Percentiles rank a stretch among this genome's conserved stretches.
phyloP scores from a whole-genome alignment of 2,329 filamentous ascomycete species.

The Bipolaris oryzae region DNA sequence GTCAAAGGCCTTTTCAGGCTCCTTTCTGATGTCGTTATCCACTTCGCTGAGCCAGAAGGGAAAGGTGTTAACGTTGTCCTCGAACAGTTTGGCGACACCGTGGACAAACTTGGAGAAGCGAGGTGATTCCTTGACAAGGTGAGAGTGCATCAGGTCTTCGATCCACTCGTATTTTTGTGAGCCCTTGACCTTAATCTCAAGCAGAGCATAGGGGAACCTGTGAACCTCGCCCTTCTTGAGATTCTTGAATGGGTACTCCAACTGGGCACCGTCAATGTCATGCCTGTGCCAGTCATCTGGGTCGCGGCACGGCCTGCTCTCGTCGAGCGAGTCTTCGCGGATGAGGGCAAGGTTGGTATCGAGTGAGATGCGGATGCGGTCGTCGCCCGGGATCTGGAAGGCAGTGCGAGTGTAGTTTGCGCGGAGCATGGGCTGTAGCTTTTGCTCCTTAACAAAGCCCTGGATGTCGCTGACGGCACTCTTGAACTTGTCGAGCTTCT shows the following conservation, averaged over 20 bases:
- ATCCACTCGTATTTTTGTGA: conserved; percentile 83
- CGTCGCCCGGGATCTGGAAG: conserved; percentile 93
- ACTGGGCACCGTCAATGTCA: conserved; percentile 82
- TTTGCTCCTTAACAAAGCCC: conserved; percentile 74
- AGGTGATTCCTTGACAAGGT: conserved; percentile 86
- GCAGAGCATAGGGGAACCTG: conserved; percentile 85
- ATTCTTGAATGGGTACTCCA: conserved; percentile 85
- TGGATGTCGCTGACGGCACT: conserved; percentile 78
- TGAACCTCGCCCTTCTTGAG: conserved; percentile 91
- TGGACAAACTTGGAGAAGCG: conserved; percentile 98
- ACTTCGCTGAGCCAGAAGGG: conserved; percentile 95
- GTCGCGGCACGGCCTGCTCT: conserved; percentile 84
- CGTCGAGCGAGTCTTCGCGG: conserved; percentile 73
- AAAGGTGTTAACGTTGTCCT: conserved; percentile 91
- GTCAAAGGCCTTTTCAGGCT: conserved; percentile 88
- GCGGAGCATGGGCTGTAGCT: conserved; percentile 81
- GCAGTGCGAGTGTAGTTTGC: conserved; percentile 94
- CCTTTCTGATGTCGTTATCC: conserved; percentile 90
- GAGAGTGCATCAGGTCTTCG: conserved; percentile 87
- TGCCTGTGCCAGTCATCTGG: conserved; percentile 87
- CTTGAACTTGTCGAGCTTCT: conserved; percentile 72
- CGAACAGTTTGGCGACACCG: conserved; percentile 87
- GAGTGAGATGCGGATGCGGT: conserved; percentile 87
- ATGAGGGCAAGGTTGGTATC: conserved; percentile 93
- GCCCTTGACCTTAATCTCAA: conserved; percentile 84